Evolutionary conservation across 176 grass and related monocot species (phyloP).

Genomic region (Themeda triandra): DNA sequence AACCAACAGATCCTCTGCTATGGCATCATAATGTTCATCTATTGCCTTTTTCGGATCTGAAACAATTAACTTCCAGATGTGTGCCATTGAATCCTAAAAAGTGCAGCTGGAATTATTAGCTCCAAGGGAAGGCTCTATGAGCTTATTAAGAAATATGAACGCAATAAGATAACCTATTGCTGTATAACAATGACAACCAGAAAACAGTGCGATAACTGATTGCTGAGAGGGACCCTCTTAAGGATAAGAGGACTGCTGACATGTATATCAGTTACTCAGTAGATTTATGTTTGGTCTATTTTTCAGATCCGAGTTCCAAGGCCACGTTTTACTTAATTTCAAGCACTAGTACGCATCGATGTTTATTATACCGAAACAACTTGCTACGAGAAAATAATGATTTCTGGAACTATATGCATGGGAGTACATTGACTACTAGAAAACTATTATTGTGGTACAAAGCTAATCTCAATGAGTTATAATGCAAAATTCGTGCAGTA

Average conservation of each 20-base stretch:
- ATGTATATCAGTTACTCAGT: not conserved
- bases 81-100: constrained; percentile 93
- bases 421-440: not conserved
- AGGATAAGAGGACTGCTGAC: not conserved
- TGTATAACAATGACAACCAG: not conserved
- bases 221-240: not conserved
- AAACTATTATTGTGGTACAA: not conserved
- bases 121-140: constrained; percentile 18
- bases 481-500: not conserved
- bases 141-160: not conserved
- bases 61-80: constrained; percentile 98
- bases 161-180: not conserved
- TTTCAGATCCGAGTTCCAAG: constrained; percentile 2
- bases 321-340: constrained; percentile 1
- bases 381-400: not conserved
- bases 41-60: constrained; percentile 87
- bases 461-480: not conserved
- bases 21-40: constrained; percentile 87
- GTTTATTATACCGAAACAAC: not conserved
- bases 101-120: constrained; percentile 18
- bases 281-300: not conserved
- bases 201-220: not conserved
- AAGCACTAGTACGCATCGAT: not conserved
- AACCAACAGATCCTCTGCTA: constrained; percentile 85
- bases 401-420: not conserved